Base-by-base conservation (phyloP, 2,329 filamentous ascomycete species). In the Colletotrichum camelliae region DNA sequence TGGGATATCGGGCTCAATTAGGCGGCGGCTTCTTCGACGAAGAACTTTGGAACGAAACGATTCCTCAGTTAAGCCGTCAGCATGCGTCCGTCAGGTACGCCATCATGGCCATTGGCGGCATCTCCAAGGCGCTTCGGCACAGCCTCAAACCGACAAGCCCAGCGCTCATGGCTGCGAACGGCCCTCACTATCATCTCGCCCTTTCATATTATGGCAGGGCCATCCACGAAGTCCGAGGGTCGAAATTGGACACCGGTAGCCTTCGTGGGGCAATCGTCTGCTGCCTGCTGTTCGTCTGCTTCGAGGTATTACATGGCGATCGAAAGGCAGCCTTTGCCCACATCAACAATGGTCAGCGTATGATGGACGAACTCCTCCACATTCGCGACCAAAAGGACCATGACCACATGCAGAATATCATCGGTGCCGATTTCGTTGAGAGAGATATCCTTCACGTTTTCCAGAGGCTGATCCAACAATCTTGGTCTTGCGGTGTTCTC, bases 301-400 rank as follows among this genome's bases (percentile, higher is more conserved):
- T 86, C 67, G 84, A 86, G 70, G 80, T 81, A 3, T 70, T 85
- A 52, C 84, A 86, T 74, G 83, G 82, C 27, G 85, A 86, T 73
- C 77, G 78, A 12, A 78, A 79, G 24, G 82, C 81, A 1, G 84
- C 84, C 1, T 79, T 85, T 16, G 77, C 80, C 9, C 85, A 87
- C 75, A 79, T 86, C 62, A 80, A 79, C 62, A 83, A 82, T 69
- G 85, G 85, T 2, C 81, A 84, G 70, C 80, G 79, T 72, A 83
- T 87, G 76, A 78, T 85, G 21, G 81, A 83, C 52, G 84, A 84
- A 68, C 81, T 86, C 24, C 71, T 81, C 21, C 66, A 67, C 18
- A 60, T 55, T 7, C 60, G 18, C 15, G 69, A 73, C 3, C 21
- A 62, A 37, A 35, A 61, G 6, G 37, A 33, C 9, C 21, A 29